Evolutionary conservation across 768 basidiomycete genomes (phyloP).

Genomic region (Royoungia palumana): DNA sequence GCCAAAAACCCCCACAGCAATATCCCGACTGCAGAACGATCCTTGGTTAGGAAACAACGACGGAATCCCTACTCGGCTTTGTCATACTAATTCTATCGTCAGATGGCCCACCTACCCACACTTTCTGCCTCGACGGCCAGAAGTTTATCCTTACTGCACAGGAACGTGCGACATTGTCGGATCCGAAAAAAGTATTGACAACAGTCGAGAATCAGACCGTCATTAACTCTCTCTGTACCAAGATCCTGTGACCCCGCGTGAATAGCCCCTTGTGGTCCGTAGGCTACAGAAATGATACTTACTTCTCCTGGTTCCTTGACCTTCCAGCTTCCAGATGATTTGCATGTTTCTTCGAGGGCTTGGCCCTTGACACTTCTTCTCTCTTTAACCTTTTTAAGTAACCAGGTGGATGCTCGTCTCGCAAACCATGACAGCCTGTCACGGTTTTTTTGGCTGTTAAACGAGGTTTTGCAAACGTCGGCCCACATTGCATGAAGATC

Average conservation of each 20-base stretch:
- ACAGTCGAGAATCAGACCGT: constrained; percentile 73
- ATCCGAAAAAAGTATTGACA: constrained; percentile 53
- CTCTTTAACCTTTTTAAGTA: constrained; percentile 58
- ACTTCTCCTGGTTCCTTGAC: constrained; percentile 45
- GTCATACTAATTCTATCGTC: constrained; percentile 11
- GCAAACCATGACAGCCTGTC: constrained; percentile 56
- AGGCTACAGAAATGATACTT: not conserved
- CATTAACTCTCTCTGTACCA: constrained; percentile 49
- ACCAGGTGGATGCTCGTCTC: constrained; percentile 66
- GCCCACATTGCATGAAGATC: not conserved
- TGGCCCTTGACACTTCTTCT: constrained; percentile 57
- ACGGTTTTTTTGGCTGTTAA: constrained; percentile 39
- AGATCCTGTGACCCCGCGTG: constrained; percentile 15
- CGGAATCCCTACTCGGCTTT: constrained; percentile 14
- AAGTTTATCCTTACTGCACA: constrained; percentile 71
- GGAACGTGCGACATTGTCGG: constrained; percentile 45
- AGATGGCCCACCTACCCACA: constrained; percentile 35
- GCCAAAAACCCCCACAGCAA: constrained; percentile 48
- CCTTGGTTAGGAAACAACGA: constrained; percentile 34
- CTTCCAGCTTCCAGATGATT: constrained; percentile 60
- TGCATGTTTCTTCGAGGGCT: constrained; percentile 60
- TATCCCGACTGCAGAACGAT: constrained; percentile 47
- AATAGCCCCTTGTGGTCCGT: not conserved
- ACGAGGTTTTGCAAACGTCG: not conserved
- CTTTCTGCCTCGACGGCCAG: constrained; percentile 52